Base-by-base conservation (phyloP, 176 grass and related monocot species). In the Echinochloa phyllopogon region DNA sequence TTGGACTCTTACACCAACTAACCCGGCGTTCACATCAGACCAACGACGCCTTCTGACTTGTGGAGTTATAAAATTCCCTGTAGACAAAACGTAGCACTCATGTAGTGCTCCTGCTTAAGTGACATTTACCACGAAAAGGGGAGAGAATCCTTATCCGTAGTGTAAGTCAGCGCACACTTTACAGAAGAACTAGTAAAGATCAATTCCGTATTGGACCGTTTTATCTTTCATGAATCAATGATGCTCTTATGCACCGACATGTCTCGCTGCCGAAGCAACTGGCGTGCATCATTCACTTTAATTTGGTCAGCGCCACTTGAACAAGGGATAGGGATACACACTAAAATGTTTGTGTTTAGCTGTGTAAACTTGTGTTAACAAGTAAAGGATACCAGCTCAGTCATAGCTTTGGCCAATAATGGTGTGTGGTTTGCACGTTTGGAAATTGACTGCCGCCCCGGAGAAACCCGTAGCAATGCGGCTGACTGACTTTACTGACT, bases 21-120 rank as follows among this genome's bases (percentile, higher is more conserved):
- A 78, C 9, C 75, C 29, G 39, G 56, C n/a, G 56, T 77, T 78
- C 75, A 78, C 76, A 63, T 36, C 21, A 64, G 42, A 64, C 76
- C 43, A 29, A n/a, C n/a, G 6, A 15, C 20, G 56, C 75, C 6
- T 44, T 29, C 57, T 63, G 8, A 47, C 39, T 27, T 44, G 0
- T 18, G 21, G 15, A 6, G 8, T 45, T 60, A 78, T 75, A 75
- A 53, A 55, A 75, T 6, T 5, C 27, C 33, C 16, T 14, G 16
- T 39, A 41, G 16, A 20, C 18, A 38, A 68, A 68, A 65, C 29
- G 13, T 8, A 65, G 62, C 62, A 65, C 29, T 6, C 17, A 36
- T 65, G 6, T 17, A 17, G 57, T 60, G n/a, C 57, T 25, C 57
- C 57, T 60, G 56, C 21, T 58, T 10, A 58, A 58, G 21, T 58